Evolutionary conservation across 306 rosid genomes (phyloP).

Genomic region (Citrullus colocynthis): DNA sequence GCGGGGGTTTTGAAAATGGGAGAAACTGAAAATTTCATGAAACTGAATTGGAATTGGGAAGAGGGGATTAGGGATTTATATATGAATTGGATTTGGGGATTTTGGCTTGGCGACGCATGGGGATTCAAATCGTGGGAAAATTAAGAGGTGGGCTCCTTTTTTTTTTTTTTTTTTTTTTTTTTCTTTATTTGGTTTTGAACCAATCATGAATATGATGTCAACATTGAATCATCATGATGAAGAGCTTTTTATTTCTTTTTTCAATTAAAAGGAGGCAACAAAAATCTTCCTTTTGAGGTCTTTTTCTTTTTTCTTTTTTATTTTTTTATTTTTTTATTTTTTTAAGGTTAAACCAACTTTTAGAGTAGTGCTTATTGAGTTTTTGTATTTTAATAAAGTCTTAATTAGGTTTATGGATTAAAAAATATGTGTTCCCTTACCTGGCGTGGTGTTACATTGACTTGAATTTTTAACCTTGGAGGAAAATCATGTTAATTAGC

Average conservation of each 20-base stretch:
- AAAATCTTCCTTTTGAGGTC: not conserved
- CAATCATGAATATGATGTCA: constrained; percentile 10
- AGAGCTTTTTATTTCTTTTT: not conserved
- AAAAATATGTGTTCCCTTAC: too few species aligned
- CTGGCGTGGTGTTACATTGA: too few species aligned
- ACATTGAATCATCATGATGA: constrained; percentile 1
- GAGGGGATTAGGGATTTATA: not conserved
- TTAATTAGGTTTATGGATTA: too few species aligned
- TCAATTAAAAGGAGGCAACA: too few species aligned
- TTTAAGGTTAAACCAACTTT: not conserved
- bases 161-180: not conserved
- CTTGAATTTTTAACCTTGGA: too few species aligned
- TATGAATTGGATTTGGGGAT: not conserved
- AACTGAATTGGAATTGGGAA: not conserved
- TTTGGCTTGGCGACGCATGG: constrained; percentile 1
- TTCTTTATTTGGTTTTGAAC: not conserved
- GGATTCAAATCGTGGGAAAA: not conserved
- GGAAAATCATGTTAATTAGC: too few species aligned
- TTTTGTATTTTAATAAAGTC: too few species aligned
- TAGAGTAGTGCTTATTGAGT: too few species aligned
- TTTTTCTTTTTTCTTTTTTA: not conserved
- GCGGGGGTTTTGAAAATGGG: not conserved
- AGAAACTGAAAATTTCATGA: not conserved
- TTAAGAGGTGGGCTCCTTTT: not conserved
- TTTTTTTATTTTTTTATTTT: not conserved